These are phyloP conservation scores for Dunaliella sp. DNA, from an alignment of 139 green algal species.

Conservation along the genomic window DNA sequence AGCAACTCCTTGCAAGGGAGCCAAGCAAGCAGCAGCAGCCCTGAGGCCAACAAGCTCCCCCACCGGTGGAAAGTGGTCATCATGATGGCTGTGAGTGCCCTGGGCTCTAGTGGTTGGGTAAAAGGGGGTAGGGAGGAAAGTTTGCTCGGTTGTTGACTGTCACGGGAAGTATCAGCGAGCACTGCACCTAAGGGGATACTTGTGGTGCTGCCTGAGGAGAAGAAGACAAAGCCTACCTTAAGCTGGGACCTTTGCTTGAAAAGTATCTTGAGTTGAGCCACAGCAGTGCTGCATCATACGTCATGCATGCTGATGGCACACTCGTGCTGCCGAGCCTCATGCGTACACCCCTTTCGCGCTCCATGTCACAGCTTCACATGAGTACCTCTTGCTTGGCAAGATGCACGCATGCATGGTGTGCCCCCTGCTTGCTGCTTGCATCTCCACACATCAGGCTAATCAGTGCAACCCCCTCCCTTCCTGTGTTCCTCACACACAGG, in stretches of 20 bases:
- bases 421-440: background rate
- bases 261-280: too few relatives aligned
- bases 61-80: conserved; percentile 40
- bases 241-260: too few relatives aligned
- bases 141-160: background rate
- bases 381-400: background rate
- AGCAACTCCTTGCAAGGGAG: conserved; percentile 1
- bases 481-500: conserved; percentile 21
- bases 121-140: background rate
- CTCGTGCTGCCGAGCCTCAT: too few relatives aligned
- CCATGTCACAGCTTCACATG: too few relatives aligned
- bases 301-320: too few relatives aligned
- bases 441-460: background rate
- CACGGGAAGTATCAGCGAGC: too few relatives aligned
- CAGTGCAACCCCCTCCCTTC: background rate
- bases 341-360: too few relatives aligned
- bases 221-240: too few relatives aligned
- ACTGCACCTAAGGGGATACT: too few relatives aligned
- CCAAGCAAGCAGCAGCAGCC: conserved; percentile 4
- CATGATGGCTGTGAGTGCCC: conserved; percentile 26
- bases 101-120: conserved; percentile 4
- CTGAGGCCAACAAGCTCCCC: background rate
- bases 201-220: too few relatives aligned
- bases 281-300: too few relatives aligned
- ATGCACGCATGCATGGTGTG: background rate